A percentile compares a stretch with the other conserved stretches of the same genome.
Evolutionary conservation across 768 basidiomycete genomes (phyloP).

Genomic region (Rhodotorula diobovata): DNA sequence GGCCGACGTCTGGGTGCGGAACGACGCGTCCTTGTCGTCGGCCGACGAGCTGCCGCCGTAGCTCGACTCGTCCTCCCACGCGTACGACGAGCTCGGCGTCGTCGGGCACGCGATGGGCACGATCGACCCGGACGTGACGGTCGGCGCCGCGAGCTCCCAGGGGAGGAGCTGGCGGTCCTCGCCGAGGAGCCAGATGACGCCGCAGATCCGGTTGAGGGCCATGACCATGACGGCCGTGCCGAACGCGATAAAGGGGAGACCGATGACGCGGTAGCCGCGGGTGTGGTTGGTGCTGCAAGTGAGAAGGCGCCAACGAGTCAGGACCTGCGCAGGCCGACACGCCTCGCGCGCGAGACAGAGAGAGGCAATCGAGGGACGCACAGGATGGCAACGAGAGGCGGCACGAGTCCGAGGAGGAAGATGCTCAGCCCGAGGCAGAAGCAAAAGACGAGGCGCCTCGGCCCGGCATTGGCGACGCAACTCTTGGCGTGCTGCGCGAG

Average conservation of each 20-base stretch:
- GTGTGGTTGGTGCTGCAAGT: conserved; percentile 20
- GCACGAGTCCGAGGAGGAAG: conserved; percentile 30
- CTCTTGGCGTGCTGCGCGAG: conserved; percentile 18
- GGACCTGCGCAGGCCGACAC: not conserved
- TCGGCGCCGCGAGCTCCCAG: conserved; percentile 35
- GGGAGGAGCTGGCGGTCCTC: conserved; percentile 38
- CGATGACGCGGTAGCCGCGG: conserved; percentile 27
- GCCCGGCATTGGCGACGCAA: conserved; percentile 35
- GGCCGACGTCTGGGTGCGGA: conserved; percentile 25
- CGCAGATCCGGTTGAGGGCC: conserved; percentile 36
- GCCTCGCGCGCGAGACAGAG: too few species aligned
- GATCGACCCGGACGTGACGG: conserved; percentile 33
- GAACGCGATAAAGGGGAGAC: conserved; percentile 31
- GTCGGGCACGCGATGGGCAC: conserved; percentile 31
- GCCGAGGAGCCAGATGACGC: conserved; percentile 37
- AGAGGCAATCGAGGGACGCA: conserved; percentile 7
- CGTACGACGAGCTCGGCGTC: conserved; percentile 5
- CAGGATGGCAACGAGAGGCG: conserved; percentile 33
- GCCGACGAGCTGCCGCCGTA: too few species aligned
- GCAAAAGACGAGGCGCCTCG: conserved; percentile 32
- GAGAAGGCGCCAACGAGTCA: not conserved
- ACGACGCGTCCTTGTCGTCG: conserved; percentile 27
- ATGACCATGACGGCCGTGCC: conserved; percentile 36
- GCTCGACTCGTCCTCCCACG: conserved; percentile 34
- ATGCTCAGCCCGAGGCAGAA: conserved; percentile 34